phyloP scores from a whole-genome alignment of 1,284 basidiomycete genomes.

The Pascua guehoae region DNA sequence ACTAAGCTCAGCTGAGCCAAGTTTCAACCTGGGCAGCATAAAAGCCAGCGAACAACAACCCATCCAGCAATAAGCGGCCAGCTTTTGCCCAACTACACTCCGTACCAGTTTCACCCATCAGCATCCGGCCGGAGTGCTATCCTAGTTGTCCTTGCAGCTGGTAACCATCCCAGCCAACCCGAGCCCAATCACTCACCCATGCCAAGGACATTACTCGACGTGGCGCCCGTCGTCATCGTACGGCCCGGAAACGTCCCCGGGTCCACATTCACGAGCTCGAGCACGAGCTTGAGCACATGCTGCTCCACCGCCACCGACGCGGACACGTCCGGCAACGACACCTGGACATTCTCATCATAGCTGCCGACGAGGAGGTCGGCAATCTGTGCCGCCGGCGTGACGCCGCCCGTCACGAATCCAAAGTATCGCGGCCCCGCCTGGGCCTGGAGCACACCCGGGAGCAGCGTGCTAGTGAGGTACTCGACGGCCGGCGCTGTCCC shows the following conservation, averaged over 20 bases:
- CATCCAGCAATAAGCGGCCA: too few relatives aligned
- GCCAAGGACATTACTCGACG: slow-evolving; percentile 54
- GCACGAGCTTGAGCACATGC: slow-evolving; percentile 49
- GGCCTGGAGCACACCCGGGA: slow-evolving; percentile 46
- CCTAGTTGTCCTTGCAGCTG: too few relatives aligned
- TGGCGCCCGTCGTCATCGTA: slow-evolving; percentile 55
- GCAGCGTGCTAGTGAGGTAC: slow-evolving; percentile 36
- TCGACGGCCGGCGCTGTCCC: slow-evolving; percentile 34
- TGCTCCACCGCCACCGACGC: slow-evolving; percentile 50
- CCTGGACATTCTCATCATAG: slow-evolving; percentile 54
- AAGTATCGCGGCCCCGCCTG: slow-evolving; percentile 53
- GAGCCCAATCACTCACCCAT: slow-evolving; percentile 25
- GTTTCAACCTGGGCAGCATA: neutral
- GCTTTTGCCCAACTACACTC: too few relatives aligned
- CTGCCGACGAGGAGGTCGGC: slow-evolving; percentile 46
- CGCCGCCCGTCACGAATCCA: slow-evolving; percentile 54
- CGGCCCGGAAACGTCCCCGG: slow-evolving; percentile 44
- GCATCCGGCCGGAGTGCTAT: too few relatives aligned
- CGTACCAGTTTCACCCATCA: too few relatives aligned
- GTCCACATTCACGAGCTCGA: slow-evolving; percentile 50
- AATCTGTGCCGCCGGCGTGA: slow-evolving; percentile 50
- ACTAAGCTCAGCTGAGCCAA: neutral
- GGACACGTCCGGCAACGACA: slow-evolving; percentile 49
- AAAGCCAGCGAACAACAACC: slow-evolving; percentile 1
- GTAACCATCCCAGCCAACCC: slow-evolving; percentile 16